Percentiles rank a stretch among this genome's conserved stretches.
Conservation (phyloP, 1,284 basidiomycete species). For the Singerocomus inundabilis region DNA sequence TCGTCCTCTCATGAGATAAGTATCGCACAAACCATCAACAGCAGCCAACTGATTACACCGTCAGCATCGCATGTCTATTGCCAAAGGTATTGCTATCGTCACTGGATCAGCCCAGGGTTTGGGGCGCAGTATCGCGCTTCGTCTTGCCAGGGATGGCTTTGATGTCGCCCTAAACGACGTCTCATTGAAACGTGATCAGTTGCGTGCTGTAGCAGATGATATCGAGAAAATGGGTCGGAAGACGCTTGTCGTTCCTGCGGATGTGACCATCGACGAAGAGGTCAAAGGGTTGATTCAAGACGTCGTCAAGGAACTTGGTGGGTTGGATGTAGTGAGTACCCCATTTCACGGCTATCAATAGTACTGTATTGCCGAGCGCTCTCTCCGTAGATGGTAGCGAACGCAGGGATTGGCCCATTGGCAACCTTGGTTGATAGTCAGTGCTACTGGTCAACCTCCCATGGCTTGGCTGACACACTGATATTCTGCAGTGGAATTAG, state of each 20-base stretch:
- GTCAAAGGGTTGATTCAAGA: slow-evolving; percentile 10
- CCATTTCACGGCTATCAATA: too few relatives aligned
- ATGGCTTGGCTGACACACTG: neutral
- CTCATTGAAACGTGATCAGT: neutral
- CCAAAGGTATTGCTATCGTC: slow-evolving; percentile 3
- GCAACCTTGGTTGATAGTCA: neutral
- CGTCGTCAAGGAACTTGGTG: neutral
- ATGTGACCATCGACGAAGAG: slow-evolving; percentile 7
- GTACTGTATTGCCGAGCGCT: too few relatives aligned
- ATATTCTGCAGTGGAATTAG: slow-evolving; percentile 12
- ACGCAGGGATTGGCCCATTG: neutral
- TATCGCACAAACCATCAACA: too few relatives aligned
- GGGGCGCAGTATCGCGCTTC: slow-evolving; percentile 7
- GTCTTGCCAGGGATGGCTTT: slow-evolving; percentile 10
- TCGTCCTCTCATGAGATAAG: too few relatives aligned
- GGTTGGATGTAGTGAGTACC: slow-evolving; percentile 11
- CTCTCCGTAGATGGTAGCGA: slow-evolving; percentile 13
- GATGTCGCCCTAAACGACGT: slow-evolving; percentile 10
- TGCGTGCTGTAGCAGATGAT: slow-evolving; percentile 3
- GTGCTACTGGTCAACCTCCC: neutral
- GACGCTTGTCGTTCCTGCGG: slow-evolving; percentile 1
- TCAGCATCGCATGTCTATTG: neutral
- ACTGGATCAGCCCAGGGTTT: slow-evolving; percentile 11
- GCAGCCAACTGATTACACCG: neutral
- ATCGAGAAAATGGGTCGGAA: slow-evolving; percentile 7